A percentile compares a stretch with the other conserved stretches of the same genome.
phyloP scores from a whole-genome alignment of 2,329 filamentous ascomycete genomes.

The Chaetomium sp. region DNA sequence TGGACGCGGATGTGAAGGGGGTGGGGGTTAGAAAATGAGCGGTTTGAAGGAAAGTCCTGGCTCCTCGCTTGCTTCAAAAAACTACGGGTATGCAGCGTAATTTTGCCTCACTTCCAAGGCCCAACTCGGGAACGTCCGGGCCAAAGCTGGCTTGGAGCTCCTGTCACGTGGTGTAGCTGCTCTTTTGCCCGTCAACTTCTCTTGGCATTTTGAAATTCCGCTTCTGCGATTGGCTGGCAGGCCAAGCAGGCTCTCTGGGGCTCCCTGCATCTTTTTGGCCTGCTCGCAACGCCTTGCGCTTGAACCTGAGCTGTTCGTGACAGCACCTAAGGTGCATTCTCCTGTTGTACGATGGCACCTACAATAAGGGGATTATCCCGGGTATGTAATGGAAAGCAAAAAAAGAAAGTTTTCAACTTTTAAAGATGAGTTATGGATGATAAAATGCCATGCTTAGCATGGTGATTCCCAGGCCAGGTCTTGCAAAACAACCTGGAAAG shows the following conservation, averaged over 20 bases:
- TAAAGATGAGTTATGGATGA: neutral
- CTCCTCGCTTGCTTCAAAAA: constrained; percentile 34
- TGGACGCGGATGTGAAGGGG: constrained; percentile 59
- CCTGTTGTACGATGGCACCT: neutral
- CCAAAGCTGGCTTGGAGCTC: constrained; percentile 23
- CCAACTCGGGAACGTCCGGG: constrained; percentile 35
- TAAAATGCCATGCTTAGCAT: neutral
- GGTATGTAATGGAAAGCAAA: neutral
- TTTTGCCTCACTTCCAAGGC: constrained; percentile 38
- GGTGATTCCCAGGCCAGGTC: neutral
- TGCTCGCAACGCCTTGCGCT: neutral
- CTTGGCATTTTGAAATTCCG: constrained; percentile 28
- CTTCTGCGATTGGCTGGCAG: constrained; percentile 19
- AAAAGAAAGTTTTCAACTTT: neutral
- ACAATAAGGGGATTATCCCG: neutral
- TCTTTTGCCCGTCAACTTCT: neutral
- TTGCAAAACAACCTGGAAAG: neutral
- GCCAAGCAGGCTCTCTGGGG: too few species aligned
- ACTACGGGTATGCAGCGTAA: constrained; percentile 28
- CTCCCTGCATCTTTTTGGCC: neutral
- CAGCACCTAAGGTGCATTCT: neutral
- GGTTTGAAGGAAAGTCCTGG: constrained; percentile 51
- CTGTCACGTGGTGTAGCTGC: constrained; percentile 26
- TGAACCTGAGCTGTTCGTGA: neutral
- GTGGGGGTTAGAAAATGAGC: constrained; percentile 53